Evolutionary conservation across 108 stramenopile species (phyloP).

Genomic region (Cyclotella sp.): DNA sequence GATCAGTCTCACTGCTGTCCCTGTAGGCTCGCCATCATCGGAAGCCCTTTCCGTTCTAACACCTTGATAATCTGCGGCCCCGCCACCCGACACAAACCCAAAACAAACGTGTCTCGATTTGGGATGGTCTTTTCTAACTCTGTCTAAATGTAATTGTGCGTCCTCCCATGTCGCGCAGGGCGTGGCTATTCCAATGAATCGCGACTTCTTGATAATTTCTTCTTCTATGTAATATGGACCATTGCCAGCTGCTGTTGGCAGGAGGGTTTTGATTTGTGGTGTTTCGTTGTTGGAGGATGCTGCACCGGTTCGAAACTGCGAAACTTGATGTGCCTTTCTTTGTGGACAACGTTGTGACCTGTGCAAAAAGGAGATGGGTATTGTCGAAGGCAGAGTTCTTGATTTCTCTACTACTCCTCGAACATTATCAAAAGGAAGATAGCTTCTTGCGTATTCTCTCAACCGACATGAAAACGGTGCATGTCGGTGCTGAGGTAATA

Average conservation of each 20-base stretch:
- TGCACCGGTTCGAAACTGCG: not conserved
- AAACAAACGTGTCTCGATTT: constrained; percentile 85
- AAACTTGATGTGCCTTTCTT: no score
- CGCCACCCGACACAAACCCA: constrained; percentile 56
- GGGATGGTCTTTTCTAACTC: constrained; percentile 69
- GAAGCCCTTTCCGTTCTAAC: constrained; percentile 69
- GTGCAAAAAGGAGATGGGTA: no score
- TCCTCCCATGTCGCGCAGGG: constrained; percentile 73
- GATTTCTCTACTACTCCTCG: no score
- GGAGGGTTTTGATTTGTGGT: constrained; percentile 30
- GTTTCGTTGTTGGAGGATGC: not conserved
- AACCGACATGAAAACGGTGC: no score
- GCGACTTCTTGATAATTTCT: constrained; percentile 78
- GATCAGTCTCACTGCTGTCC: constrained; percentile 62
- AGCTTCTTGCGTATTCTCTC: no score
- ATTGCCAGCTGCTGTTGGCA: not conserved
- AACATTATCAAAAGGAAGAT: no score
- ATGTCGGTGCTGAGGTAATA: no score
- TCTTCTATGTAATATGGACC: constrained; percentile 50
- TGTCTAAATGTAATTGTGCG: constrained; percentile 56
- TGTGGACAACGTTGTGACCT: no score
- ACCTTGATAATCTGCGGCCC: not conserved
- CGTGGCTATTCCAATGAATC: constrained; percentile 77
- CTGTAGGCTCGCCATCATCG: constrained; percentile 90
- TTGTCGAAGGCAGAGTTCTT: no score